phyloP scores from a whole-genome alignment of 129 eudicot species.

The carrot (Daucus carota) region DNA sequence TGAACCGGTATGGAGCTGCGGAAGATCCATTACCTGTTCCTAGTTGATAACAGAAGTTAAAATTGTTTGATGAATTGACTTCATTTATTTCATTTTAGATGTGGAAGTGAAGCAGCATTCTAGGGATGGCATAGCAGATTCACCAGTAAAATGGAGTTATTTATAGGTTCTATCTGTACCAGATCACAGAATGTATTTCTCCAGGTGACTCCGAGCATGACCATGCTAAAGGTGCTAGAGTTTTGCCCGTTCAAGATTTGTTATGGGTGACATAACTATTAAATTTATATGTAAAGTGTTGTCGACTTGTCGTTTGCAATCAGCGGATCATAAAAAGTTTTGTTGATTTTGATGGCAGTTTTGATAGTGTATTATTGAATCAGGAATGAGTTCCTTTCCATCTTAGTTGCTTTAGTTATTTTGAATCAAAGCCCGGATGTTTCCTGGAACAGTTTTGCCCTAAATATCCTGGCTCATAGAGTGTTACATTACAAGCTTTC shows the following conservation, averaged over 20 bases:
- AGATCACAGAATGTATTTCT: constrained; percentile 30
- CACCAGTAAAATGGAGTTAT: constrained; percentile 17
- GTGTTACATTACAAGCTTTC: constrained; percentile 8
- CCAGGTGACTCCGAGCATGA: constrained; percentile 39
- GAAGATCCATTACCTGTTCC: neutral
- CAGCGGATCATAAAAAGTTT: constrained; percentile 17
- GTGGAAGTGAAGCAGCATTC: constrained; percentile 15
- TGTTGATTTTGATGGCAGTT: constrained; percentile 16
- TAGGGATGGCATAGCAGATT: constrained; percentile 12
- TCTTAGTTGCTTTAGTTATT: constrained; percentile 3
- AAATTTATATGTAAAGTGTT: constrained; percentile 21
- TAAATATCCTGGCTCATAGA: constrained; percentile 25
- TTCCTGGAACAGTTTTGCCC: constrained; percentile 31
- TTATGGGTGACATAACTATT: constrained; percentile 17
- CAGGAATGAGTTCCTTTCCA: constrained; percentile 18
- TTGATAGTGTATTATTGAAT: constrained; percentile 12
- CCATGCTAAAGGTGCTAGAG: constrained; percentile 26
- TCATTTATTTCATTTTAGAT: constrained; percentile 6
- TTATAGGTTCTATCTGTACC: constrained; percentile 26
- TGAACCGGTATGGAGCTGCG: constrained; percentile 26
- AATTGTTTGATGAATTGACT: constrained; percentile 3
- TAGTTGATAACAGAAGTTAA: neutral
- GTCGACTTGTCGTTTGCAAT: constrained; percentile 15
- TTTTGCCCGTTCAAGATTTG: constrained; percentile 24
- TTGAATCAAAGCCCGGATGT: constrained; percentile 31